A percentile compares a stretch with the other conserved stretches of the same genome.
These are phyloP conservation scores for Lipomyces spencermartinsiae DNA, from an alignment of 805 yeast genomes.

Conservation along the genomic window DNA sequence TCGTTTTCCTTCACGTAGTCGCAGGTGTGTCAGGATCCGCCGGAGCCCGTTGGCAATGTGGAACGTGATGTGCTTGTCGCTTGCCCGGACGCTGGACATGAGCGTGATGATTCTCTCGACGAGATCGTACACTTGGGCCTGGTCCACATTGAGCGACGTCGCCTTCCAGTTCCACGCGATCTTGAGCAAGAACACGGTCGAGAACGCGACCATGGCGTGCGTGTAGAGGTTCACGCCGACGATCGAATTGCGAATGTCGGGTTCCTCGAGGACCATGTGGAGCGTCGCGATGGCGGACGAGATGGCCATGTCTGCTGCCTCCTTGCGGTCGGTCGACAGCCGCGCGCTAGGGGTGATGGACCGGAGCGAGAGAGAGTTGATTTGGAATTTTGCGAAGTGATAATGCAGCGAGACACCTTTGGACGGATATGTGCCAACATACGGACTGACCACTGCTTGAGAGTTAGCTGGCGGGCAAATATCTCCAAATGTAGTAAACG, in stretches of 20 bases:
- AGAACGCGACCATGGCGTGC: slow-evolving; percentile 8
- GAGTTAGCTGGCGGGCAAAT: neutral
- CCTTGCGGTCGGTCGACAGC: slow-evolving; percentile 6
- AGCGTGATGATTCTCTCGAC: neutral
- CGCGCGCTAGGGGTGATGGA: neutral
- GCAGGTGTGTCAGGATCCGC: neutral
- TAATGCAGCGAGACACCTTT: slow-evolving; percentile 4
- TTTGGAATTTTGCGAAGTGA: slow-evolving; percentile 8
- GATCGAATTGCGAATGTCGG: neutral
- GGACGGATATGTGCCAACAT: slow-evolving; percentile 4
- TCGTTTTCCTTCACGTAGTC: neutral
- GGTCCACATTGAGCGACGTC: neutral
- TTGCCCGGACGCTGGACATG: neutral
- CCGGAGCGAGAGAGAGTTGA: neutral
- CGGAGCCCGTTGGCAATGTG: slow-evolving; percentile 7
- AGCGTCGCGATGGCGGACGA: slow-evolving; percentile 8
- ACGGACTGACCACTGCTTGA: slow-evolving; percentile 1
- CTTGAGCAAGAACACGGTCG: slow-evolving; percentile 7
- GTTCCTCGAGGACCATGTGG: slow-evolving; percentile 5
- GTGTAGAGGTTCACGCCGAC: slow-evolving; percentile 4
- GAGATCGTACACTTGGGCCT: neutral
- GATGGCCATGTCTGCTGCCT: slow-evolving; percentile 7
- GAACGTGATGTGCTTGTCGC: slow-evolving; percentile 2
- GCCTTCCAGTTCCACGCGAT: slow-evolving; percentile 8
- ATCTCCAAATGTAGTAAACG: neutral